These are phyloP conservation scores for Dryadomyces quercus-mongolicae DNA, from an alignment of 2,329 filamentous ascomycete genomes.

Conservation along the genomic window DNA sequence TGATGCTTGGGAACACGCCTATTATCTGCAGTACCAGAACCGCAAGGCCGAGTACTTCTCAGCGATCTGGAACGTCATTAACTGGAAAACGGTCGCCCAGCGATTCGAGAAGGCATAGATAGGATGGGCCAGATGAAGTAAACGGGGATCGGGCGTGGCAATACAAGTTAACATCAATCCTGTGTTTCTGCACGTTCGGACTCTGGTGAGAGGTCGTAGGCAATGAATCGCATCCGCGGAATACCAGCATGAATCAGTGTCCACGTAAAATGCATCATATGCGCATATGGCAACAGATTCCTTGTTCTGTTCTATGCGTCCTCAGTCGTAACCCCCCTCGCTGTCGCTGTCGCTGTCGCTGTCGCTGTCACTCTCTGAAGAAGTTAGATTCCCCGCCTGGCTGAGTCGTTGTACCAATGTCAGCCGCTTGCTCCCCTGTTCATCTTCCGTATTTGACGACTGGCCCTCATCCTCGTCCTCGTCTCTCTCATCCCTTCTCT, in stretches of 20 bases:
- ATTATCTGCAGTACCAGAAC: constrained; percentile 95
- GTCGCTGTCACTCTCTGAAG: background rate
- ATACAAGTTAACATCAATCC: no score
- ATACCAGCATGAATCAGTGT: no score
- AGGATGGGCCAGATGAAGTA: background rate
- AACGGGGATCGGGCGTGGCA: no score
- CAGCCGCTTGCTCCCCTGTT: background rate
- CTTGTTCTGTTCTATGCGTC: no score
- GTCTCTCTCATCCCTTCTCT: background rate
- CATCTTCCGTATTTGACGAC: background rate
- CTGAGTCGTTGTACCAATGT: constrained; percentile 5
- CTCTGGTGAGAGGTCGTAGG: no score
- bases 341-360: background rate
- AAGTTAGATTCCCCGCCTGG: constrained; percentile 1
- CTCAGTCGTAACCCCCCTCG: no score
- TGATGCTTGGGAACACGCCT: constrained; percentile 94
- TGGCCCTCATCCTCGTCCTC: background rate
- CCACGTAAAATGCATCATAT: no score
- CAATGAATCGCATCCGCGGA: no score
- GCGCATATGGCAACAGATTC: no score
- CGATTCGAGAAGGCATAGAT: constrained; percentile 38
- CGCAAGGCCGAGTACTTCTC: constrained; percentile 93
- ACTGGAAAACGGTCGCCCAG: constrained; percentile 84
- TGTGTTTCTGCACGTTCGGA: no score
- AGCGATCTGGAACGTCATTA: constrained; percentile 88